Evolutionary conservation across 352 stramenopile genomes (phyloP), one percentile per base, ranked within the genome.

Genomic region (Phytophthora sp.): DNA sequence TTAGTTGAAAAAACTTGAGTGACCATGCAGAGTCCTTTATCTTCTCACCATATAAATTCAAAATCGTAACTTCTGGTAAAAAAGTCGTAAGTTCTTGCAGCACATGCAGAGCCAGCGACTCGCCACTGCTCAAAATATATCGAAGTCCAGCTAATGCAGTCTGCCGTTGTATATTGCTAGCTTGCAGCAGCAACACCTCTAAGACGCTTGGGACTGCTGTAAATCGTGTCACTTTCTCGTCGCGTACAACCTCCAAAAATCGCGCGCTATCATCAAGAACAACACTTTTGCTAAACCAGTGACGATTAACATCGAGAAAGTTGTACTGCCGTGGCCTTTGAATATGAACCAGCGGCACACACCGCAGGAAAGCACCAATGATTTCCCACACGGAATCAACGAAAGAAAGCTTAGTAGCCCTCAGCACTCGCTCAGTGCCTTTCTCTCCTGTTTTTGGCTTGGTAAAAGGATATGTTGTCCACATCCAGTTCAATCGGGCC

Each of bases 351-450:
- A 90, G 58, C 15, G 76, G 57, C 8, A 86, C 61, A 8, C 50
- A 24, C 20, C 72, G 41, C 4, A 87, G 43, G 23, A 87, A 65
- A 1, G 76, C 67, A 12, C 78, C 77, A 6, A 88, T 58, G 12
- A 88, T 77, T 38, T 90, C 81, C 63, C 74, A 81, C 24, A 91
- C 66, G 3, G 79, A 81, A 41, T 82, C 77, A 12, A 87, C 76
- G 56, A 82, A 82, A 24, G 77, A 72, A 9, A 72, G 35, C 12
- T 79, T 84, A 8, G 79, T 88, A 6, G 70, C 54, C 32, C 81
- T 69, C 30, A 79, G 8, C 1, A 87, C 79, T 21, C 66, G 55
- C 20, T 88, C 81, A 17, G 24, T 23, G 6, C 9, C 42, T 8
- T 0, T 39, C 5, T 38, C 20, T 34, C 27, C 7, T 17, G 32